Percentiles rank a stretch among this genome's conserved stretches.
These are phyloP conservation scores for Diaporthe sp. DNA, from an alignment of 2,329 filamentous ascomycete genomes.

Conservation along the genomic window DNA sequence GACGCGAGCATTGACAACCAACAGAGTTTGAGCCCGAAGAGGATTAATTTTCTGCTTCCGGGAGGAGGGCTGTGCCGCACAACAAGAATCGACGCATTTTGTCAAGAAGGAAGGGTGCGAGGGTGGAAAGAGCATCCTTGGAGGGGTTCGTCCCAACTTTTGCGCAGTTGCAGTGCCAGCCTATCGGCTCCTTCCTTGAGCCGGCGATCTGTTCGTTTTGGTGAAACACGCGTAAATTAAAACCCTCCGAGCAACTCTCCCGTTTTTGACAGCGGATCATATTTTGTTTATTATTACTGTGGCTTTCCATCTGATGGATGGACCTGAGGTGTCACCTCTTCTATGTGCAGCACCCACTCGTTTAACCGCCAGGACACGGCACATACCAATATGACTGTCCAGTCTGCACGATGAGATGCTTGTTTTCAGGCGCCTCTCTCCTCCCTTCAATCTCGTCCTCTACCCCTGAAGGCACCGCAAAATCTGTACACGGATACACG, in stretches of 20 bases:
- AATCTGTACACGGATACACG: not conserved
- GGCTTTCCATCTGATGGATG: not conserved
- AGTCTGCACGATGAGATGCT: not conserved
- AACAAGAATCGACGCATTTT: not conserved
- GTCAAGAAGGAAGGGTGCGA: not conserved
- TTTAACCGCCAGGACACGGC: not conserved
- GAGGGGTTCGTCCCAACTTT: slow-evolving; percentile 15
- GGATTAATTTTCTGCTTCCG: not conserved
- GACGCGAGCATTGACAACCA: not conserved
- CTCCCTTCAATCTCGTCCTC: not conserved
- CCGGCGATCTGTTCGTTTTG: slow-evolving; percentile 23
- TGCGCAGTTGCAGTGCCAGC: not conserved
- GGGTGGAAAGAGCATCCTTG: not conserved
- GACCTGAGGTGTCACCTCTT: not conserved
- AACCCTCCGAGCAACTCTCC: slow-evolving; percentile 20
- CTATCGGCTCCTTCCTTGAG: slow-evolving; percentile 26
- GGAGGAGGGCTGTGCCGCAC: not conserved
- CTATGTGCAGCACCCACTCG: not conserved
- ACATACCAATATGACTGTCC: not conserved
- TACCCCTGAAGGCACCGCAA: not conserved
- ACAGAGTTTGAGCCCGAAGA: not conserved
- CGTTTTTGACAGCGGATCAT: slow-evolving; percentile 8
- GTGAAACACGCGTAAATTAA: slow-evolving; percentile 12
- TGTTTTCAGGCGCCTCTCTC: not conserved
- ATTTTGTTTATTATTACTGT: not conserved